A percentile compares a stretch with the other conserved stretches of the same genome.
phyloP scores from a whole-genome alignment of 164 flowering plant genomes.

The Paratinospora sagittata region DNA sequence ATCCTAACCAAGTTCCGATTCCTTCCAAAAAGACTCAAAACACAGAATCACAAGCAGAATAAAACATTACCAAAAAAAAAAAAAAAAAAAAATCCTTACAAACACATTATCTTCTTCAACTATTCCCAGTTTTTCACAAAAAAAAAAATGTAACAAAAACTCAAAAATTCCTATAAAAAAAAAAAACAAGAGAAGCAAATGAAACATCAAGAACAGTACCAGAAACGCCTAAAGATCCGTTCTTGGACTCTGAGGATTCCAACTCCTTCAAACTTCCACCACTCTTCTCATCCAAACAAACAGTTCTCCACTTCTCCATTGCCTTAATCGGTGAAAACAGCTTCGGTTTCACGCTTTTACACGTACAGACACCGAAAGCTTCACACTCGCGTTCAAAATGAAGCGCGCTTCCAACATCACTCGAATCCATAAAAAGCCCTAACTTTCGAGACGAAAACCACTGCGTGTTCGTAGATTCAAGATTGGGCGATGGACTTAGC shows the following conservation, averaged over 20 bases:
- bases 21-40: background rate
- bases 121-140: no score
- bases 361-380: background rate
- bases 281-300: constrained; percentile 12
- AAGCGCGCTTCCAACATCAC: background rate
- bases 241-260: background rate
- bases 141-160: background rate
- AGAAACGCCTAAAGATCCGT: constrained; percentile 7
- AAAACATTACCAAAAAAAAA: no score
- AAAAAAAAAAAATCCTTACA: no score
- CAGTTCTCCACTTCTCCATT: constrained; percentile 20
- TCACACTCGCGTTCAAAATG: constrained; percentile 4
- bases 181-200: constrained; percentile 4
- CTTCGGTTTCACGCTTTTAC: constrained; percentile 11
- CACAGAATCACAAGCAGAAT: background rate
- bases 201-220: constrained; percentile 12
- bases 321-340: constrained; percentile 26
- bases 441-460: constrained; percentile 3
- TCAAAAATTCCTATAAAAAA: background rate
- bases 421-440: constrained; percentile 12
- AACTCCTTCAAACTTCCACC: background rate
- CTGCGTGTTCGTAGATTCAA: constrained; percentile 1
- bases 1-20: no score
- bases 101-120: no score
- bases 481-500: background rate